These are phyloP conservation scores for Chaetomium sp. DNA, from an alignment of 2,329 filamentous ascomycete species.

Conservation along the genomic window DNA sequence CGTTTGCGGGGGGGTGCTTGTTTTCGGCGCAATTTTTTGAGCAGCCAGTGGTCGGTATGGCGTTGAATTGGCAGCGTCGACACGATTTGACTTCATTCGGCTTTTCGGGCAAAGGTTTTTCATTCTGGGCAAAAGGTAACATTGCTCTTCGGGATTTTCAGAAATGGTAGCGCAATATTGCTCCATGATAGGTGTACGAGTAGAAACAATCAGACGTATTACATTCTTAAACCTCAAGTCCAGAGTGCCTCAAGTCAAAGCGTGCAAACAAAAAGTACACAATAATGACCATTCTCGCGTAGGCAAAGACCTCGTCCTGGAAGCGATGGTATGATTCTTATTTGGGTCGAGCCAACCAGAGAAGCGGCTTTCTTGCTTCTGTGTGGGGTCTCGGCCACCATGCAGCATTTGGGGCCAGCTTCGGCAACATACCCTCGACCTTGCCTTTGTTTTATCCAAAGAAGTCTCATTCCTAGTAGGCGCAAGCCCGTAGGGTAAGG, in stretches of 20 bases:
- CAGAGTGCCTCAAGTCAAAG: no score
- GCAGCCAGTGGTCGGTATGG: conserved; percentile 29
- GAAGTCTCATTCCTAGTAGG: neutral
- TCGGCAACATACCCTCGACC: neutral
- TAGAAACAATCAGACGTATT: conserved; percentile 17
- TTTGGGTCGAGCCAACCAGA: neutral
- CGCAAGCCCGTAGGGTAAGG: neutral
- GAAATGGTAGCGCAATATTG: neutral
- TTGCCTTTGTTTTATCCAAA: neutral
- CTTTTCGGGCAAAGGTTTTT: conserved; percentile 14
- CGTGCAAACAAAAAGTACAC: neutral
- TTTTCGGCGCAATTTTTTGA: conserved; percentile 26
- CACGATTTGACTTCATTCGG: conserved; percentile 12
- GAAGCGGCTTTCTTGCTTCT: neutral
- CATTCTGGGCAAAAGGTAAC: conserved; percentile 29
- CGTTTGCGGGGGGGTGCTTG: conserved; percentile 29
- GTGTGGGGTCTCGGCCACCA: no score
- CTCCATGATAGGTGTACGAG: conserved; percentile 22
- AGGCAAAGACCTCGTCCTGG: neutral
- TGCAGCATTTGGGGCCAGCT: neutral
- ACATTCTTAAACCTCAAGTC: neutral
- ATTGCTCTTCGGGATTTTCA: conserved; percentile 19
- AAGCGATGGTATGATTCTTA: neutral
- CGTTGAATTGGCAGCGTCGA: conserved; percentile 30
- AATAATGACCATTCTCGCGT: neutral